Base-by-base conservation (phyloP, 2,329 filamentous ascomycete genomes). In the Verruconis gallopava region DNA sequence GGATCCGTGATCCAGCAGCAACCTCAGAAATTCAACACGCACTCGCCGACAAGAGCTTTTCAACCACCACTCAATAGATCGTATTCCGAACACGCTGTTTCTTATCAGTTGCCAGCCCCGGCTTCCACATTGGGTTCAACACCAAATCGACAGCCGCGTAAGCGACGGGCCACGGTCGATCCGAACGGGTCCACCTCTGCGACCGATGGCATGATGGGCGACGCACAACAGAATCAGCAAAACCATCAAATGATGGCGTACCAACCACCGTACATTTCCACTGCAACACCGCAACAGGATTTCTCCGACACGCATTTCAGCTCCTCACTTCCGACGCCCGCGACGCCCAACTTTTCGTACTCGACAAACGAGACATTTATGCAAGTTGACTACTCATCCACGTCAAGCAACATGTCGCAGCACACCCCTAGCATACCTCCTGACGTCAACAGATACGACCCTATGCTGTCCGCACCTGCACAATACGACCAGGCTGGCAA, bases 391-490 rank as follows among this genome's bases (percentile, higher is more conserved):
- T 36, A 36, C 11, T 22, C 4, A 9, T 14, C 13, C 15, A 21
- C n/a, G 25, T 17, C 6, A 18, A 42, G 13, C 30, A 20, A 12
- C 35, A 35, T 30, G 30, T 21, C 11, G 21, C 30, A 2, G 40
- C 33, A 9, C 28, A 36, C 13, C 33, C 14, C 1, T 19, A 22
- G 4, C 15, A 17, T 12, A 13, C 18, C 15, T 14, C n/a, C 13
- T 15, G 35, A 18, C 28, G 21, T 22, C 20, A 22, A 47, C 45
- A 28, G 46, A 44, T 57, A 58, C 51, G 53, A 62, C 46, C 51
- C 58, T 44, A 52, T 68, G 64, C 53, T 68, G 51, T 45, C 60
- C 56, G 51, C 62, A 58, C 50, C 57, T 36, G 53, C 58, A 6
- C 58, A 43, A 1, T 43, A 36, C 35, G 33, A 37, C 21, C 25